Evolutionary conservation across 345 rosid genomes (phyloP), one percentile per base, ranked within the genome.

Genomic region (Bruguiera parviflora): DNA sequence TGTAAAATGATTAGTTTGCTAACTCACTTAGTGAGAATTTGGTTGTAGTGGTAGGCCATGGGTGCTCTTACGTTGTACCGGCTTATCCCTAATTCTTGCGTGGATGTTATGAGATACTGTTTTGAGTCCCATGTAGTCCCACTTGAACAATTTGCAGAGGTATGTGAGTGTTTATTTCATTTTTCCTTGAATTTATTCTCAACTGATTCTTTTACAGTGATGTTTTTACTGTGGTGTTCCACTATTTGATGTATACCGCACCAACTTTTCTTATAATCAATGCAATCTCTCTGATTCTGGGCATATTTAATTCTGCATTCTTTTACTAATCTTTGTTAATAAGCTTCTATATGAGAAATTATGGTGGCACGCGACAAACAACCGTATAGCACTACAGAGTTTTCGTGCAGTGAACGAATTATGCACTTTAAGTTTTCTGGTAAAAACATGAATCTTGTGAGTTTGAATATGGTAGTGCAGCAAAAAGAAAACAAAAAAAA

Each of bases 1-100:
- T 91, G 88, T 95, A 84, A 71, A 68, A 24, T 70, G 43, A 67
- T 71, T 73, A 4, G 13, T 15, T 20, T 25, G 64, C 68, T 75
- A 63, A 61, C 61, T 32, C 19, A 62, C 73, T 67, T 37, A 25
- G 78, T 78, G 69, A 68, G 72, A 28, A 66, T 51, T 71, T 51
- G 59, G 65, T 58, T 24, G 66, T 71, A 62, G 76, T 29, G 75
- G 59, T 62, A 69, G 70, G 70, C 35, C 43, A 18, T 25, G n/a
- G 53, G 25, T 39, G 61, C 65, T 53, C 72, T 25, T 56, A 56
- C 28, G 7, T 11, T 56, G 31, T 24, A 56, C 16, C 59, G 25
- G 49, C 65, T 59, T 57, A 35, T 37, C 47, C 62, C 11, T 49
- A 55, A 53, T 64, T 49, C 66, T 63, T 43, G 71, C 59, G 21